These are phyloP conservation scores for Solanum ossicruentum DNA, from an alignment of 257 asterid genomes.

Conservation along the genomic window DNA sequence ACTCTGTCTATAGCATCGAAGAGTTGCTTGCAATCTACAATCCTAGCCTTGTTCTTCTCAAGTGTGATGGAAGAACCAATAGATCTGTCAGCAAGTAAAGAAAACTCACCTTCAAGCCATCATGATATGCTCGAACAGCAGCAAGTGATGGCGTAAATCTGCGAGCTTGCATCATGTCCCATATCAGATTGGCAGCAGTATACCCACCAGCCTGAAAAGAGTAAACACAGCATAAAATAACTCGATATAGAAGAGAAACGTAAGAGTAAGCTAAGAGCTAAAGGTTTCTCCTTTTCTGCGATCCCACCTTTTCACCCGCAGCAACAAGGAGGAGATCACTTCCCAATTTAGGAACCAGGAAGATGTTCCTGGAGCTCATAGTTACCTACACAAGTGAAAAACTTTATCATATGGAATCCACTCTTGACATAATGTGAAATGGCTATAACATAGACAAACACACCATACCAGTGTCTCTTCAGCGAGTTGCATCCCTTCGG, in stretches of 20 bases:
- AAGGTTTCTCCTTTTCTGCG: not conserved
- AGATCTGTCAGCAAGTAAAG: not conserved
- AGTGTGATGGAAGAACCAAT: not conserved
- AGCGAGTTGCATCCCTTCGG: slow-evolving; percentile 86
- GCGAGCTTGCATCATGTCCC: slow-evolving; percentile 83
- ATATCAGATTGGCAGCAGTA: slow-evolving; percentile 69
- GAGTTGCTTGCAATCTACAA: not conserved
- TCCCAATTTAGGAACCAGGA: slow-evolving; percentile 36
- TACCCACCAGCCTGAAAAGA: slow-evolving; percentile 63
- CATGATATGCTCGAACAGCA: slow-evolving; percentile 59
- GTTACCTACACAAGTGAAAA: slow-evolving; percentile 26
- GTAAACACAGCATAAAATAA: slow-evolving; percentile 3
- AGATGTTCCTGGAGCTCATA: slow-evolving; percentile 40
- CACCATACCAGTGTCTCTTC: slow-evolving; percentile 67
- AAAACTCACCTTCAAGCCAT: slow-evolving; percentile 66
- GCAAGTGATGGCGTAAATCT: slow-evolving; percentile 29
- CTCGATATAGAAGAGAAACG: not conserved
- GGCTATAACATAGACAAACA: not conserved
- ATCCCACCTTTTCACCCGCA: slow-evolving; percentile 77
- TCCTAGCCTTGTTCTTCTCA: not conserved
- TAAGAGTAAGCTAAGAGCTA: not conserved
- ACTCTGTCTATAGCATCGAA: not conserved
- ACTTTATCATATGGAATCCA: not conserved
- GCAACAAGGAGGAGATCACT: slow-evolving; percentile 70
- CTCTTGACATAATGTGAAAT: not conserved